These are phyloP conservation scores for Nicotiana tabacum DNA, from an alignment of 257 asterid genomes.

Conservation along the genomic window DNA sequence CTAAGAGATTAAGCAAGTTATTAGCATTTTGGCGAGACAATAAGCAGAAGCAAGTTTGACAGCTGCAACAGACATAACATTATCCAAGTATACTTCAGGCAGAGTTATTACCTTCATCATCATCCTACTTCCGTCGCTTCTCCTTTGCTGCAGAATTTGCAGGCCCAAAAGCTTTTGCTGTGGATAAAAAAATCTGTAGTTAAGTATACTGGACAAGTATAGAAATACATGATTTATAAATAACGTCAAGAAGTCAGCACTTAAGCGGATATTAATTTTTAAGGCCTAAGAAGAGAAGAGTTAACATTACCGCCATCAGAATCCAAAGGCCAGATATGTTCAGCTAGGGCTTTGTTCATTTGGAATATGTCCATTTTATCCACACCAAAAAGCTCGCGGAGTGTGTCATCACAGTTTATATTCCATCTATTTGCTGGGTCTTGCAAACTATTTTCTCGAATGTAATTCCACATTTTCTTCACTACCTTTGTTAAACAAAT, in stretches of 20 bases:
- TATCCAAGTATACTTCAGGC: neutral
- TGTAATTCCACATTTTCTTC: slow-evolving; percentile 69
- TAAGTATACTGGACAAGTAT: neutral
- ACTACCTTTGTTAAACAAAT: slow-evolving; percentile 57
- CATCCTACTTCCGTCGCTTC: slow-evolving; percentile 56
- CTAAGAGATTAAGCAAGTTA: neutral
- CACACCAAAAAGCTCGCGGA: slow-evolving; percentile 62
- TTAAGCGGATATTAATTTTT: no score
- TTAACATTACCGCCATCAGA: slow-evolving; percentile 56
- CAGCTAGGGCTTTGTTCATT: slow-evolving; percentile 83
- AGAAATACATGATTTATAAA: neutral
- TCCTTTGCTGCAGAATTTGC: slow-evolving; percentile 39
- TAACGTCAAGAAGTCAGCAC: neutral
- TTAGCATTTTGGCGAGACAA: neutral
- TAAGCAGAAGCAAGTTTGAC: neutral
- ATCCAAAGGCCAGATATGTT: slow-evolving; percentile 83
- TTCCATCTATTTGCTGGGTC: slow-evolving; percentile 67
- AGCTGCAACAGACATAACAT: neutral
- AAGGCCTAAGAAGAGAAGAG: neutral
- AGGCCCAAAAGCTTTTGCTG: neutral
- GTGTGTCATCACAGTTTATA: slow-evolving; percentile 66
- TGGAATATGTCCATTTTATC: slow-evolving; percentile 81
- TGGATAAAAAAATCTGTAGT: neutral
- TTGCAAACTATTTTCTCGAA: slow-evolving; percentile 73
- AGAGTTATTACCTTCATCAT: slow-evolving; percentile 52